Evolutionary conservation across 768 basidiomycete genomes (phyloP), one percentile per base, ranked within the genome.

Genomic region (Mycena polygramma): DNA sequence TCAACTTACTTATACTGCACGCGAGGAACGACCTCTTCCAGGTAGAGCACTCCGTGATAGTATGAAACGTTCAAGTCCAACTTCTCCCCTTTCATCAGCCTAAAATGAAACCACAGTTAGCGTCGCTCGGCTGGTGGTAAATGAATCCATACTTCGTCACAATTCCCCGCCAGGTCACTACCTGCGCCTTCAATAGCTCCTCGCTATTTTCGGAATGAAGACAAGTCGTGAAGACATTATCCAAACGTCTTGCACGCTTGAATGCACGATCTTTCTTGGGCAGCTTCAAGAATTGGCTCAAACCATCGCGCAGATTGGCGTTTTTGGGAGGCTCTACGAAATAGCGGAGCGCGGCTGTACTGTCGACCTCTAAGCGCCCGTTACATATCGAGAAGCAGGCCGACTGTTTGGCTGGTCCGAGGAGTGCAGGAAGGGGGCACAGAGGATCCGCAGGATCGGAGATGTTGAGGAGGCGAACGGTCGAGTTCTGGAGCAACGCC

Each of bases 131-230:
- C 30, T 6, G 19, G 11, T 37, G 2, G 6, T 15, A 14, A 5
- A 30, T 13, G 7, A 3, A 24, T 8, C 3, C 13, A 7, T 53
- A 63, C 70, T 58, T 66, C 1, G n/a, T 62, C 59, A 71, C n/a
- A 10, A 71, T 71, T 4, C 70, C 70, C 0, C 64, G 45, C 70
- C 70, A 71, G 4, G 70, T 71, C 13, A 71, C 60, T 13, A 66
- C 54, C 7, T 67, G 53, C 2, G 60, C 70, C 11, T 53, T 51
- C 53, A 66, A 35, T 10, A 71, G 30, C 22, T 71, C 64, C 7
- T 62, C 65, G 36, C 53, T 57, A n/a, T 67, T 62, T 17, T 35
- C 9, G 0, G 70, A 41, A 4, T 35, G 2, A 5, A 71, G 63
- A 30, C 65, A 71, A 11, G 37, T 51, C 46, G 22, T 37, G 53